phyloP scores from a whole-genome alignment of 805 yeast species.

The Candida tibetensis region DNA sequence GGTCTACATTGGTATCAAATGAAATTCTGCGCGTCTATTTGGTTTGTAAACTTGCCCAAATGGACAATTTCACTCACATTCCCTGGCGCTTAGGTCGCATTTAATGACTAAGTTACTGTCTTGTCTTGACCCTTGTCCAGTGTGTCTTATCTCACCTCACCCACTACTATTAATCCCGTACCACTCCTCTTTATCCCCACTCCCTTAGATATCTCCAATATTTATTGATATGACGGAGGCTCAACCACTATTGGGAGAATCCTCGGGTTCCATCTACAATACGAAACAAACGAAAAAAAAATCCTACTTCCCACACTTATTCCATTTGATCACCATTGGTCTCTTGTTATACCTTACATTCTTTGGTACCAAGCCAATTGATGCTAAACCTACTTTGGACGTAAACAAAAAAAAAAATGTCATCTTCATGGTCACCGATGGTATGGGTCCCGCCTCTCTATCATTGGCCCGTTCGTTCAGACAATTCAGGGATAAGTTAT shows the following conservation, averaged over 20 bases:
- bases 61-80: too few species aligned
- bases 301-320: background rate
- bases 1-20: too few species aligned
- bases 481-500: constrained; percentile 56
- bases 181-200: too few species aligned
- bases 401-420: constrained; percentile 57
- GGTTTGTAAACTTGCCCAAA: background rate
- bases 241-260: constrained; percentile 13
- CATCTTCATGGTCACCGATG: constrained; percentile 87
- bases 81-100: too few species aligned
- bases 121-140: too few species aligned
- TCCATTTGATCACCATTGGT: constrained; percentile 6
- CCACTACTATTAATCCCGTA: too few species aligned
- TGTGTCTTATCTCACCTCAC: too few species aligned
- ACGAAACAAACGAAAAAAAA: constrained; percentile 3
- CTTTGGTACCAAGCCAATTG: constrained; percentile 2
- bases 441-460: constrained; percentile 91
- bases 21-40: background rate
- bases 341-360: constrained; percentile 1
- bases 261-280: constrained; percentile 7
- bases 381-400: constrained; percentile 6
- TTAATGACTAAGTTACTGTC: too few species aligned
- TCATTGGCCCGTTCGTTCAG: constrained; percentile 75
- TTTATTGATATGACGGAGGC: constrained; percentile 5
- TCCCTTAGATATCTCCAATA: too few species aligned